Conservation (phyloP, 164 flowering plant genomes). For the Platanus orientalis region DNA sequence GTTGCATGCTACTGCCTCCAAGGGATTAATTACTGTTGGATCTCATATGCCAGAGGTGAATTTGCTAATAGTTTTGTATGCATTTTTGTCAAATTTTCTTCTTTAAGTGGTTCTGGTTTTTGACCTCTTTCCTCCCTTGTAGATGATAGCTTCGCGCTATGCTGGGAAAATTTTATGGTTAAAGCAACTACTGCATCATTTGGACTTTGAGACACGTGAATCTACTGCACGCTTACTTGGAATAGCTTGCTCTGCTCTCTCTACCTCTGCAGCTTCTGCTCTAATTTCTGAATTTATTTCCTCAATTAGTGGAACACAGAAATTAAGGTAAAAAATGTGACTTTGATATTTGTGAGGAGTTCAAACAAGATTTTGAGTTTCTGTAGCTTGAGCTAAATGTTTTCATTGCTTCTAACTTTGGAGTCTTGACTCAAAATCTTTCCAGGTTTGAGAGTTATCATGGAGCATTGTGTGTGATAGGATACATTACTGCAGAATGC, state of each 20-base stretch:
- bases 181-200: constrained; percentile 65
- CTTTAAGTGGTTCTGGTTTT: constrained; percentile 1
- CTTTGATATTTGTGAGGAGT: not conserved
- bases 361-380: not conserved
- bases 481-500: constrained; percentile 79
- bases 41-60: constrained; percentile 71
- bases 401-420: constrained; percentile 7
- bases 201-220: constrained; percentile 86
- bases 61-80: not conserved
- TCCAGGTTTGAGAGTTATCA: constrained; percentile 81
- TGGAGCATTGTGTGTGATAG: constrained; percentile 77
- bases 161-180: constrained; percentile 60
- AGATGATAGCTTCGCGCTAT: constrained; percentile 78
- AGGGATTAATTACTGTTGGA: constrained; percentile 61
- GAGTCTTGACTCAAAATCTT: constrained; percentile 7
- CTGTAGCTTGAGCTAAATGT: not conserved
- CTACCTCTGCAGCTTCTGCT: constrained; percentile 44
- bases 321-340: constrained; percentile 34
- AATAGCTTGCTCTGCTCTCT: constrained; percentile 71
- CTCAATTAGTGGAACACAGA: constrained; percentile 39
- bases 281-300: constrained; percentile 57
- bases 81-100: not conserved
- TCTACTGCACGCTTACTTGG: constrained; percentile 86
- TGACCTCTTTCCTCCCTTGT: constrained; percentile 17
- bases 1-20: constrained; percentile 84